Conservation (phyloP, 2,329 filamentous ascomycete species). For the Aspergillus melleus region DNA sequence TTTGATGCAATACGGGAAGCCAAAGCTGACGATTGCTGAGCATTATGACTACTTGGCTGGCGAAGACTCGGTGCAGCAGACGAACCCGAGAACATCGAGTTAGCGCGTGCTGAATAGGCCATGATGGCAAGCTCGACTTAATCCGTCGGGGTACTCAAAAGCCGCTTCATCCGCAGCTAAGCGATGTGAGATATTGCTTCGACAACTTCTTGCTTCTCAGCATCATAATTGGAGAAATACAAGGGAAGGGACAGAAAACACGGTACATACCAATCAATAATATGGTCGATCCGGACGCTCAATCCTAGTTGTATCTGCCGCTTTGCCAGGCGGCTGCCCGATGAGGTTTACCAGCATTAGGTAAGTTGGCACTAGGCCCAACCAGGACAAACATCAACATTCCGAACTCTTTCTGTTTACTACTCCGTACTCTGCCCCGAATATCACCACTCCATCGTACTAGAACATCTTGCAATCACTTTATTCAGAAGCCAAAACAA, state of each 20-base stretch:
- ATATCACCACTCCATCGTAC: background rate
- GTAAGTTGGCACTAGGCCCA: conserved; percentile 25
- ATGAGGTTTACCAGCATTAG: conserved; percentile 3
- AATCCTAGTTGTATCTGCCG: background rate
- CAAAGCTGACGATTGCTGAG: conserved; percentile 57
- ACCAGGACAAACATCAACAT: conserved; percentile 43
- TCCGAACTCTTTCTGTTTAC: conserved; percentile 16
- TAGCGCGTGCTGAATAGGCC: conserved; percentile 39
- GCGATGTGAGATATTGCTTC: background rate
- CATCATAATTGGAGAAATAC: background rate
- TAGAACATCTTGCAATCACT: background rate
- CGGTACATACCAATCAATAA: background rate
- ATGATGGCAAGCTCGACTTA: conserved; percentile 20
- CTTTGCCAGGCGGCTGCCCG: conserved; percentile 4
- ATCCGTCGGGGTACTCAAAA: background rate
- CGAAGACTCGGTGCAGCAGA: conserved; percentile 30
- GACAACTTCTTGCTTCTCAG: background rate
- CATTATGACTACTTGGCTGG: conserved; percentile 29
- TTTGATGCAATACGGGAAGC: conserved; percentile 63
- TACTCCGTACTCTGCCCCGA: conserved; percentile 8
- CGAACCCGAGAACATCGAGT: conserved; percentile 31
- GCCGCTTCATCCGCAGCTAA: background rate
- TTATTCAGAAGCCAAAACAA: background rate
- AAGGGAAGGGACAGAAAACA: background rate
- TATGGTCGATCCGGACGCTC: background rate